A percentile compares a stretch with the other conserved stretches of the same genome.
phyloP scores from a whole-genome alignment of 805 yeast species.

The Candida maris region DNA sequence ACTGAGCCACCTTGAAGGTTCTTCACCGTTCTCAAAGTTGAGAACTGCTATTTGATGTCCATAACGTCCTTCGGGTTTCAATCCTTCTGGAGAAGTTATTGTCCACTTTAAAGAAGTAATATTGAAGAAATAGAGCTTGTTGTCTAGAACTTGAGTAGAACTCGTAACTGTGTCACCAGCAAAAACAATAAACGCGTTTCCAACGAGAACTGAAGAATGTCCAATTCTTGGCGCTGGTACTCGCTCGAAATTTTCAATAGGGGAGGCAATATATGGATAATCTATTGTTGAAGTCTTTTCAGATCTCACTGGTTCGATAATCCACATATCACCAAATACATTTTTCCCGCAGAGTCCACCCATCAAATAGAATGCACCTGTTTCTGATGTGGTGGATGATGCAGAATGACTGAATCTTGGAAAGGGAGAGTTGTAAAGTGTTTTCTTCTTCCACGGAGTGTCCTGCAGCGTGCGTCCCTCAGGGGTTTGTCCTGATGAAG shows the following conservation, averaged over 20 bases:
- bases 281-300: conserved; percentile 23
- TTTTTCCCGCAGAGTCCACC: conserved; percentile 93
- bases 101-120: conserved; percentile 77
- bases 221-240: conserved; percentile 97
- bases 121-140: conserved; percentile 82
- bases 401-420: conserved; percentile 94
- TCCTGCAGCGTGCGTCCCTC: background rate
- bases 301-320: conserved; percentile 49
- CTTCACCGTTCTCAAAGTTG: conserved; percentile 47
- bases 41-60: conserved; percentile 89
- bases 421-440: conserved; percentile 73
- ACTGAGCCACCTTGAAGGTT: conserved; percentile 37
- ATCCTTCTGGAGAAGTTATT: conserved; percentile 67
- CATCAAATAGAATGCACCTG: conserved; percentile 80
- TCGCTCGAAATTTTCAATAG: conserved; percentile 67
- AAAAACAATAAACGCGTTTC: conserved; percentile 90
- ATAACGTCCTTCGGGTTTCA: conserved; percentile 86
- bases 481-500: too few species aligned
- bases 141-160: conserved; percentile 74
- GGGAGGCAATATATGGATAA: conserved; percentile 41
- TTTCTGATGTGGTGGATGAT: conserved; percentile 69
- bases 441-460: conserved; percentile 67
- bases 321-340: conserved; percentile 96
- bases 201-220: conserved; percentile 86
- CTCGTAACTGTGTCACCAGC: conserved; percentile 96